A percentile compares a stretch with the other conserved stretches of the same genome.
phyloP scores from a whole-genome alignment of 2,329 filamentous ascomycete genomes.

The Sphaerulina musiva region DNA sequence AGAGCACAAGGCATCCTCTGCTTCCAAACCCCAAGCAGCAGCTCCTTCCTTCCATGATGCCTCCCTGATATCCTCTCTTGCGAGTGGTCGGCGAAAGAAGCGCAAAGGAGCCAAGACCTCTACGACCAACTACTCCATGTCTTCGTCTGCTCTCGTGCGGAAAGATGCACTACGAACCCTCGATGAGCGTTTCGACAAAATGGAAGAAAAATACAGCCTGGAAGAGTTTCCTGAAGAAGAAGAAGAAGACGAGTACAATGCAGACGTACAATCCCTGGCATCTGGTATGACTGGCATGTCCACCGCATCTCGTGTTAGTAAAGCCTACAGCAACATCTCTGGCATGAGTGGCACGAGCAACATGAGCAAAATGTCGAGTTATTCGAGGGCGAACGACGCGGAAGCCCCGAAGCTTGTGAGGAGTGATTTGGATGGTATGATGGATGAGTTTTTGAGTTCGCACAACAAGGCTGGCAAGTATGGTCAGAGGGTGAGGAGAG shows the following conservation, averaged over 20 bases:
- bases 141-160: constrained; percentile 74
- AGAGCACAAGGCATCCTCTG: constrained; percentile 64
- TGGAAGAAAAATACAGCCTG: constrained; percentile 71
- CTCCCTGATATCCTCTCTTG: constrained; percentile 62
- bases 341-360: constrained; percentile 35
- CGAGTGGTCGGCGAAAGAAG: constrained; percentile 81
- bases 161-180: constrained; percentile 81
- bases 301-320: constrained; percentile 36
- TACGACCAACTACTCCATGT: constrained; percentile 85
- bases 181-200: constrained; percentile 82
- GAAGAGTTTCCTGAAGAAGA: constrained; percentile 34
- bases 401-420: constrained; percentile 51
- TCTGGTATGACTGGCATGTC: constrained; percentile 49
- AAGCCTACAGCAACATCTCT: constrained; percentile 30
- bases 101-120: constrained; percentile 88
- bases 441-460: constrained; percentile 84
- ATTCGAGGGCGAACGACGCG: constrained; percentile 32
- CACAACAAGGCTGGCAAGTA: constrained; percentile 68
- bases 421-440: constrained; percentile 76
- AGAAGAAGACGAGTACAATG: constrained; percentile 26
- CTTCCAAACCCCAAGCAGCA: constrained; percentile 36
- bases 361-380: constrained; percentile 34
- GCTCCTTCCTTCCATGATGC: constrained; percentile 61
- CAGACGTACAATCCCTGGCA: constrained; percentile 41
- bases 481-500: constrained; percentile 58